Base-by-base conservation (phyloP, 345 rosid genomes). In the Rhizophora mangle region DNA sequence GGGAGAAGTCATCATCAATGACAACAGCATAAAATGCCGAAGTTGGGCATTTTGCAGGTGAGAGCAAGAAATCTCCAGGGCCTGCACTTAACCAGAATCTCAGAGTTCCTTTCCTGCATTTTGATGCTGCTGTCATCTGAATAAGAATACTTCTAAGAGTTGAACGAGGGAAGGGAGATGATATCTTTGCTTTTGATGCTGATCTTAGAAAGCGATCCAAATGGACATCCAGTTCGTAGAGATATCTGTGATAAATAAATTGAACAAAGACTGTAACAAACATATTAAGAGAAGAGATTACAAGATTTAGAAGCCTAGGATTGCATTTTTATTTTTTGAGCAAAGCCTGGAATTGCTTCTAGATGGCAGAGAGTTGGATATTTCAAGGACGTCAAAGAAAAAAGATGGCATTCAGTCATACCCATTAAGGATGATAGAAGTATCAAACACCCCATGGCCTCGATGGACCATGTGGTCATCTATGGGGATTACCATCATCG, bases 401-500 rank as follows among this genome's bases (percentile, higher is more conserved):
- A 46, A 62, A 30, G 6, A 52, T 3, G 31, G 62, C 2, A 34
- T 10, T 30, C 31, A 56, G 34, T 43, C 80, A 36, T 83, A 88
- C 91, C 91, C 89, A 55, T 88, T 85, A 32, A 85, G 64, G 61
- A 88, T 76, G 47, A 82, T 80, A 24, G 91, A 78, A n/a, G 94
- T 86, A 76, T 88, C 94, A 36, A 88, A 88, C 70, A 88, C 91
- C 1, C 89, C 89, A 47, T 86, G 94, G 5, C 94, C 89, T 60
- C 89, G 80, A 68, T 88, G 94, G 71, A 86, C 94, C 89, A 85
- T 88, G 78, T 88, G 94, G 81, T 86, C 94, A 37, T 88, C 94
- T 19, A 88, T 82, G 11, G 91, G 91, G 62, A 88, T 81, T 24
- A 85, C 83, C 91, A 88, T 86, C 88, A 86, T 71, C 36, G 89